Evolutionary conservation across 768 basidiomycete genomes (phyloP), one percentile per base, ranked within the genome.

Genomic region (Exidia glandulosa): DNA sequence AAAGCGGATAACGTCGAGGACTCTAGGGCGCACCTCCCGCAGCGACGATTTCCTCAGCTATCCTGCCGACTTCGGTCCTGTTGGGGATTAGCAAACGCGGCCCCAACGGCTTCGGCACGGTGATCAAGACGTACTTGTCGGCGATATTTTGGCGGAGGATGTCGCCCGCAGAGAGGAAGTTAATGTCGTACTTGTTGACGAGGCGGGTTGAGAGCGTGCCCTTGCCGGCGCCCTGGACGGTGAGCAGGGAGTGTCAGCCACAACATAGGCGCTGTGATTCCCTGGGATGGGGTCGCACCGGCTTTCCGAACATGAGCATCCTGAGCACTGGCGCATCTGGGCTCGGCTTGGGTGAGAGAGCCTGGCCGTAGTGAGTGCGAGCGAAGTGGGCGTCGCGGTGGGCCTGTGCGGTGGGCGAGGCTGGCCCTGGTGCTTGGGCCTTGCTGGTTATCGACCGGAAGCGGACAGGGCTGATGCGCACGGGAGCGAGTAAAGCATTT

Each of bases 111-210:
- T 19, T 6, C 19, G 6, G 41, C 19, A 10, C 16, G 19, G 41
- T 6, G 19, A 19, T 14, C 47, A 48, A 10, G 52, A 73, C 76
- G 30, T 56, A 82, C 79, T 77, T 74, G 64, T 88, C 83, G 16
- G 80, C 77, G 61, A 96, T 92, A 64, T 96, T 88, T 63, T 88
- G 86, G 63, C 93, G 78, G 65, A 96, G 74, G 37, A 94, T 75
- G 69, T 96, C 93, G 9, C 92, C 93, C 2, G 88, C 88, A 7
- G 88, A 91, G 56, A 94, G 72, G 7, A 84, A 80, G 47, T 86
- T 65, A 57, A 94, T 81, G 67, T 90, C 85, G 69, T 90, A 93
- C 70, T 90, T 88, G 63, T 84, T 79, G 60, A 89, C 82, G 31
- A 95, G 79, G 47, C 86, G 80, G 16, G 80, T 77, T 2, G 87